Percentiles rank a stretch among this genome's conserved stretches.
Evolutionary conservation across 805 yeast species (phyloP).

Genomic region (Wilhelminamyces savonicus): DNA sequence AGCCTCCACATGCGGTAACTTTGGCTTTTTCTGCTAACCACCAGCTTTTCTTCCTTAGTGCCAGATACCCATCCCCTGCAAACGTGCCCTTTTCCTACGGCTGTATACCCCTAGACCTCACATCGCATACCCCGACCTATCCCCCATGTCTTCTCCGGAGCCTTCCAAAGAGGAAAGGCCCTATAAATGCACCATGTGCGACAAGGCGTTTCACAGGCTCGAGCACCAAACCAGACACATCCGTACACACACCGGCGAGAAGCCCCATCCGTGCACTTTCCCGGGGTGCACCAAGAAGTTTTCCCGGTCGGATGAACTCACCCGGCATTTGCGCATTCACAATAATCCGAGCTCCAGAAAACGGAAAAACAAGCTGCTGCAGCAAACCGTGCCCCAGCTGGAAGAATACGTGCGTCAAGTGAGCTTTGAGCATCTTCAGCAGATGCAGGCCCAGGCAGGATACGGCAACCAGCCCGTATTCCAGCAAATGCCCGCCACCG

Average conservation of each 20-base stretch:
- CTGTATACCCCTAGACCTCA: no score
- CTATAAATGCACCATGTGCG: slow-evolving; percentile 68
- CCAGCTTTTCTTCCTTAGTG: no score
- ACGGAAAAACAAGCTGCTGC: slow-evolving; percentile 38
- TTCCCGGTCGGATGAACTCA: slow-evolving; percentile 66
- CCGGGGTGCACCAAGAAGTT: slow-evolving; percentile 67
- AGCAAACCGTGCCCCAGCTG: no score
- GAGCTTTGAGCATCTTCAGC: no score
- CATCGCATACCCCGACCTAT: no score
- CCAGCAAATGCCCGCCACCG: slow-evolving; percentile 1
- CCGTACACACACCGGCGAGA: slow-evolving; percentile 77
- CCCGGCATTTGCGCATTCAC: slow-evolving; percentile 69
- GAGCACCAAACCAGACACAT: slow-evolving; percentile 79
- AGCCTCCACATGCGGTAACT: no score
- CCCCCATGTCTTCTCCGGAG: no score
- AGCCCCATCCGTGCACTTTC: slow-evolving; percentile 70
- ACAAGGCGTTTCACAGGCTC: slow-evolving; percentile 66
- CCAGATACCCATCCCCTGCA: no score
- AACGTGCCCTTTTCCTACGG: no score
- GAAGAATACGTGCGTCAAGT: no score
- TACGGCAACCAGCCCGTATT: slow-evolving; percentile 1
- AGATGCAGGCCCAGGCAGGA: no score
- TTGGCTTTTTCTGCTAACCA: no score
- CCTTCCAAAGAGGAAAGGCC: slow-evolving; percentile 42
- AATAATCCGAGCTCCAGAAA: slow-evolving; percentile 63